Conservation (phyloP, 2,329 filamentous ascomycete genomes). For the Coniosporium tulheliwenetii region DNA sequence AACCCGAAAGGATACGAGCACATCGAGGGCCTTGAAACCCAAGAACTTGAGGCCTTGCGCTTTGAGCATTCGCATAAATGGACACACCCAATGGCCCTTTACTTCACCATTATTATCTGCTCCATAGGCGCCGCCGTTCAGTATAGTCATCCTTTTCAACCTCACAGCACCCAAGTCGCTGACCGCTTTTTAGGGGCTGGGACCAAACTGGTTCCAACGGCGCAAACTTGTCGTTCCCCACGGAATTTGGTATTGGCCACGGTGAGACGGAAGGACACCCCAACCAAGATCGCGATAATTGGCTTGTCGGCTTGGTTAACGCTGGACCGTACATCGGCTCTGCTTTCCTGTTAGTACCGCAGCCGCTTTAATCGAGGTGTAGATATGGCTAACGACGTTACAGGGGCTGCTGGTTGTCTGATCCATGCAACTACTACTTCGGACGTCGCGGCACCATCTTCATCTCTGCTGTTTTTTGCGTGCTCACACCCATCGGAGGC, state of each 20-base stretch:
- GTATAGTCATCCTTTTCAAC: constrained; percentile 9
- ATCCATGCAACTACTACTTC: constrained; percentile 42
- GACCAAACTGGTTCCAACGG: constrained; percentile 39
- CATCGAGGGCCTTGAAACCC: constrained; percentile 42
- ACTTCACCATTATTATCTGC: constrained; percentile 51
- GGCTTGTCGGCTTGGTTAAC: constrained; percentile 54
- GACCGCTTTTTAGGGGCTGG: constrained; percentile 20
- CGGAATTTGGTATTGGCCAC: constrained; percentile 14
- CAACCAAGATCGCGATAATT: constrained; percentile 29
- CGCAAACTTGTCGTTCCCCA: constrained; percentile 35
- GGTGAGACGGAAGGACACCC: constrained; percentile 11
- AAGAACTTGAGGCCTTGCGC: constrained; percentile 43
- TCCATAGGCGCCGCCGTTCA: constrained; percentile 54
- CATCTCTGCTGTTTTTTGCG: constrained; percentile 31
- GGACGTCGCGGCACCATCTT: constrained; percentile 52
- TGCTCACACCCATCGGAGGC: constrained; percentile 30
- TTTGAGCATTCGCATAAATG: constrained; percentile 54
- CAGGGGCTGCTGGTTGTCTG: constrained; percentile 27
- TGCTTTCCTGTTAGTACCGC: constrained; percentile 26
- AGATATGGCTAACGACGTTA: background rate
- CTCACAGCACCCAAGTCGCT: constrained; percentile 1
- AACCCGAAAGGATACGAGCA: constrained; percentile 48
- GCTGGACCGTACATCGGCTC: constrained; percentile 38
- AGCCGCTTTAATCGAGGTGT: background rate
- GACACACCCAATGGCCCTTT: constrained; percentile 45